phyloP scores from a whole-genome alignment of 192 early-diverging fungal genomes.

The Coemansia nantahalensis region DNA sequence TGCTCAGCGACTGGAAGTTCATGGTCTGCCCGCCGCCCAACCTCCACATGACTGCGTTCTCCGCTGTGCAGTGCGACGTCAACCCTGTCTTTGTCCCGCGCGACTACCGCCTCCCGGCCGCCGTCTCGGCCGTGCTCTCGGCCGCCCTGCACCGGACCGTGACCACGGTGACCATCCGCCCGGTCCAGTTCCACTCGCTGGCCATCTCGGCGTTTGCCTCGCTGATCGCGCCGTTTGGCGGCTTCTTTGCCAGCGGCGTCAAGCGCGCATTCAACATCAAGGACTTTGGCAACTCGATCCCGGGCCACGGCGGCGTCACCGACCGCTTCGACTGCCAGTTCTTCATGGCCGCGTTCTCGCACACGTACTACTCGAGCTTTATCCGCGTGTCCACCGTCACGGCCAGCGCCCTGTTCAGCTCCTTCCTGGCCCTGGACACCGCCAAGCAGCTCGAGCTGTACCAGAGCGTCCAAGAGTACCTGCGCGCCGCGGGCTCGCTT shows the following conservation, averaged over 20 bases:
- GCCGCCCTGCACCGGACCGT: conserved; percentile 31
- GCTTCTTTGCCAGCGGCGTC: conserved; percentile 95
- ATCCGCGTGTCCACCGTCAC: conserved; percentile 62
- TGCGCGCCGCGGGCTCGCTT: conserved; percentile 38
- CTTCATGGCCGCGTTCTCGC: conserved; percentile 91
- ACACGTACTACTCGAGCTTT: conserved; percentile 87
- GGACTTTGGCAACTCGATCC: conserved; percentile 95
- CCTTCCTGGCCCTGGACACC: conserved; percentile 37
- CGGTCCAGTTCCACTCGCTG: conserved; percentile 86
- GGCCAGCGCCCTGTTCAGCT: conserved; percentile 41
- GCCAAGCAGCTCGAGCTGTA: conserved; percentile 47
- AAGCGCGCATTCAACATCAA: conserved; percentile 98
- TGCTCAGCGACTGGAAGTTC: conserved; percentile 61
- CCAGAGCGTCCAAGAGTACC: conserved; percentile 54
- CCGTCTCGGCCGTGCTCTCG: conserved; percentile 17
- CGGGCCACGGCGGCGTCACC: conserved; percentile 95
- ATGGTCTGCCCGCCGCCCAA: conserved; percentile 65
- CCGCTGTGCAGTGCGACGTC: conserved; percentile 52
- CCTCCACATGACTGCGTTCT: conserved; percentile 55
- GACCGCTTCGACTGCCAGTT: conserved; percentile 99
- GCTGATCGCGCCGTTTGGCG: conserved; percentile 95
- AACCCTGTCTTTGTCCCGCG: conserved; percentile 62
- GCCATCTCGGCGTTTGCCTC: conserved; percentile 90
- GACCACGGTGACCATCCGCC: conserved; percentile 66
- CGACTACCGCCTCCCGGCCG: conserved; percentile 46